Percentiles rank a stretch among this genome's conserved stretches.
Conservation (phyloP, 805 yeast species). For the Candida koratica region DNA sequence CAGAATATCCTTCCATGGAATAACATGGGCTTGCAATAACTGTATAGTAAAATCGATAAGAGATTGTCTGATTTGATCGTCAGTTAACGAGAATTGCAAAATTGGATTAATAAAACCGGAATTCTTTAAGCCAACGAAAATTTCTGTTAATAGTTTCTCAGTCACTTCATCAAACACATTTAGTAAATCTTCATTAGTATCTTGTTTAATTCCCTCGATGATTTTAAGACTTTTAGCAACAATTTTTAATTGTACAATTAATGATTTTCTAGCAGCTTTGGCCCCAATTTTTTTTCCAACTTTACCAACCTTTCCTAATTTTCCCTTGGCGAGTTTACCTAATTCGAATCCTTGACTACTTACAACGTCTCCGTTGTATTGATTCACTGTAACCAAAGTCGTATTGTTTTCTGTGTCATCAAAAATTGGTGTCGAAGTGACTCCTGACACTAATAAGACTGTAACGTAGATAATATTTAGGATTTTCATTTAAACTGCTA, state of each 20-base stretch:
- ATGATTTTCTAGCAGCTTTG: conserved; percentile 8
- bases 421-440: conserved; percentile 2
- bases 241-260: conserved; percentile 7
- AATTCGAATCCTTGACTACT: neutral
- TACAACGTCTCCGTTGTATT: neutral
- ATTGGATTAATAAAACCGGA: conserved; percentile 29
- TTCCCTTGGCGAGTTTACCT: conserved; percentile 2
- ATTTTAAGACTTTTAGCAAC: conserved; percentile 13
- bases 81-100: conserved; percentile 25
- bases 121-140: conserved; percentile 24
- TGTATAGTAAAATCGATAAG: conserved; percentile 23
- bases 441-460: neutral
- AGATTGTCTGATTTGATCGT: conserved; percentile 24
- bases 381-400: neutral
- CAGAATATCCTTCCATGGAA: conserved; percentile 31
- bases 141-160: conserved; percentile 20
- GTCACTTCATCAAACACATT: conserved; percentile 13
- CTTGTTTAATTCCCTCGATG: conserved; percentile 11
- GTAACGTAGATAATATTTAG: neutral
- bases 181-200: conserved; percentile 1
- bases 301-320: conserved; percentile 3
- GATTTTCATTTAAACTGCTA: no score
- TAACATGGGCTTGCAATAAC: conserved; percentile 25
- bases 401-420: neutral
- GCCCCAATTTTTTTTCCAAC: conserved; percentile 5